Evolutionary conservation across 257 asterid genomes (phyloP).

Genomic region (Capsicum baccatum): DNA sequence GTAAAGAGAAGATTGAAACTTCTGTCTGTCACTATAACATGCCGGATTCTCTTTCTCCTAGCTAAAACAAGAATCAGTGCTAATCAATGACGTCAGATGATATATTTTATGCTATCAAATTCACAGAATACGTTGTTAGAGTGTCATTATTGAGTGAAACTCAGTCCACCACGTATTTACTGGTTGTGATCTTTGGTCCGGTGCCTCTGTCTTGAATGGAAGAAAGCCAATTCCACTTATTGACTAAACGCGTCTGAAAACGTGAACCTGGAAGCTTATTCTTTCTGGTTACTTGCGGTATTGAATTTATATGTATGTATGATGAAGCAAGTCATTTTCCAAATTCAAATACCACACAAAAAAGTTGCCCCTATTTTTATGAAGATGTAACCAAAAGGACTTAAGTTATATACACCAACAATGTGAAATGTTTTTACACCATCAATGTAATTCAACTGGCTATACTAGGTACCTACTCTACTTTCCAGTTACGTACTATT

Average conservation of each 20-base stretch:
- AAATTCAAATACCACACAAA: too few relatives aligned
- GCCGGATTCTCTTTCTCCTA: too few relatives aligned
- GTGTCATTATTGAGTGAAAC: too few relatives aligned
- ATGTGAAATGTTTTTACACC: not conserved
- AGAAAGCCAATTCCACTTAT: not conserved
- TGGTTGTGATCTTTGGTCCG: not conserved
- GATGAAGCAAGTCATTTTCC: not conserved
- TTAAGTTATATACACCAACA: not conserved
- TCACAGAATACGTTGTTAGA: too few relatives aligned
- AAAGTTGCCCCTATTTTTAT: not conserved
- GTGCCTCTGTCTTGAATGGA: not conserved
- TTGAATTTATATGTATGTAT: not conserved
- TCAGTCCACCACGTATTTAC: not conserved
- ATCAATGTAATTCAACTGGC: too few relatives aligned
- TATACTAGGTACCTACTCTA: too few relatives aligned
- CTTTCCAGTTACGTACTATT: too few relatives aligned
- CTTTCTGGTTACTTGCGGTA: not conserved
- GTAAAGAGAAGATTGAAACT: too few relatives aligned
- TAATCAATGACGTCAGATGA: too few relatives aligned
- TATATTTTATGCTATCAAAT: too few relatives aligned
- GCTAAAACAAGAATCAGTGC: too few relatives aligned
- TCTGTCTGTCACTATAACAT: too few relatives aligned
- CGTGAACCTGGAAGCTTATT: not conserved
- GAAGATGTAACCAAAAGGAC: not conserved
- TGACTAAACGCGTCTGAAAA: not conserved